Evolutionary conservation across 176 grass and related monocot species (phyloP), one percentile per base, ranked within the genome.

Genomic region (Oryza longistaminata): DNA sequence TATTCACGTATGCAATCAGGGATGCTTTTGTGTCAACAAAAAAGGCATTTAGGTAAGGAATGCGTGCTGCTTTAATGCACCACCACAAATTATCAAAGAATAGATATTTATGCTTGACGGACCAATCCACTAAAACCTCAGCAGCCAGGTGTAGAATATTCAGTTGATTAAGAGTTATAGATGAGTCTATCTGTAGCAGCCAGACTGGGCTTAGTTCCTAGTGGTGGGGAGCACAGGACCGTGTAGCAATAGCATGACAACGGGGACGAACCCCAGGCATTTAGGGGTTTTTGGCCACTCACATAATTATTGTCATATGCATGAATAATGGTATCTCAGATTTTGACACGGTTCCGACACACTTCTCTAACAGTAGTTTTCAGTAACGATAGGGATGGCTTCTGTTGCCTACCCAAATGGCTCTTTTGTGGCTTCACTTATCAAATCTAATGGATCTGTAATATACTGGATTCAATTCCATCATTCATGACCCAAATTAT

Each of bases 261-360:
- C n/a, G 52, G 46, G 11, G 15, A 55, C 31, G 0, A 35, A 48
- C 33, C 8, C 21, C 12, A 14, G 2, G 2, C 45, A 42, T 61
- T 61, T 31, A 87, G 33, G 29, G 52, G 29, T 87, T 22, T 87
- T 22, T 66, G 29, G 58, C 49, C 11, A 68, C 40, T 70, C 61
- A n/a, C 8, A 69, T 67, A 76, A 60, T 7, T 81, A 60, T 33
- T 69, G 27, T 14, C 53, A 11, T 61, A 19, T 33, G 55, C 24
- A 24, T 12, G 80, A 67, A 81, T 60, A 87, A 60, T 22, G 74
- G 29, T 5, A 34, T 11, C 71, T 60, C 64, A 60, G 1, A 34
- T 60, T 75, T 74, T 55, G 66, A 50, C 45, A 81, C 5, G 33
- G 61, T 53, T 80, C 33, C 16, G 19, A 15, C 44, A 22, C 33